phyloP scores from a whole-genome alignment of 2,329 filamentous ascomycete genomes.

The Dactylellina parvicollis region DNA sequence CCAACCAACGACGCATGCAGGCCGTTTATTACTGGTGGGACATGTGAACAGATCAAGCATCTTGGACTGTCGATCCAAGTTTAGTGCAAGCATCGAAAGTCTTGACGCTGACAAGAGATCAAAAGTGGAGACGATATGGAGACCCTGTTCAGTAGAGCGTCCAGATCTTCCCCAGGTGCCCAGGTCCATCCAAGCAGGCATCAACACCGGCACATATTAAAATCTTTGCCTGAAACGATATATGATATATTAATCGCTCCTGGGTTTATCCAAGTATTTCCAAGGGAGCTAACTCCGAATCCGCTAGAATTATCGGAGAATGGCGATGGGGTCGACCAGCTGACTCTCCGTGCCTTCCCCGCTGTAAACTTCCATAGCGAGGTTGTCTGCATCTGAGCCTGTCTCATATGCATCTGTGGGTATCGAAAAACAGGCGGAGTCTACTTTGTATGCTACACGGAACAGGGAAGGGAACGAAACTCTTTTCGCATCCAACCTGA shows the following conservation, averaged over 20 bases:
- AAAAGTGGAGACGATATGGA: constrained; percentile 42
- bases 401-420: constrained; percentile 7
- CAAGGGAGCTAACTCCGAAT: constrained; percentile 35
- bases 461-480: too few species aligned
- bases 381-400: neutral
- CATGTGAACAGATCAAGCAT: constrained; percentile 49
- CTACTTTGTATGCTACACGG: too few species aligned
- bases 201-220: constrained; percentile 8
- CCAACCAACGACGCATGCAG: constrained; percentile 8
- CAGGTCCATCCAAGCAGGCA: neutral
- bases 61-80: constrained; percentile 40
- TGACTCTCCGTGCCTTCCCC: constrained; percentile 34
- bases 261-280: constrained; percentile 47
- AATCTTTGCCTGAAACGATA: constrained; percentile 14
- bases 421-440: too few species aligned
- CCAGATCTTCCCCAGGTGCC: constrained; percentile 33
- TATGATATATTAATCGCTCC: constrained; percentile 45
- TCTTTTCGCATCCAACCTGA: neutral
- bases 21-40: constrained; percentile 33
- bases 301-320: constrained; percentile 52
- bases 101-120: constrained; percentile 21
- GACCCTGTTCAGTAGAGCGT: constrained; percentile 18
- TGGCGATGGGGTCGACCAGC: constrained; percentile 45
- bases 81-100: constrained; percentile 3
- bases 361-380: constrained; percentile 27